A percentile compares a stretch with the other conserved stretches of the same genome.
Evolutionary conservation across 805 yeast species (phyloP).

Genomic region (Candida ponderosae): DNA sequence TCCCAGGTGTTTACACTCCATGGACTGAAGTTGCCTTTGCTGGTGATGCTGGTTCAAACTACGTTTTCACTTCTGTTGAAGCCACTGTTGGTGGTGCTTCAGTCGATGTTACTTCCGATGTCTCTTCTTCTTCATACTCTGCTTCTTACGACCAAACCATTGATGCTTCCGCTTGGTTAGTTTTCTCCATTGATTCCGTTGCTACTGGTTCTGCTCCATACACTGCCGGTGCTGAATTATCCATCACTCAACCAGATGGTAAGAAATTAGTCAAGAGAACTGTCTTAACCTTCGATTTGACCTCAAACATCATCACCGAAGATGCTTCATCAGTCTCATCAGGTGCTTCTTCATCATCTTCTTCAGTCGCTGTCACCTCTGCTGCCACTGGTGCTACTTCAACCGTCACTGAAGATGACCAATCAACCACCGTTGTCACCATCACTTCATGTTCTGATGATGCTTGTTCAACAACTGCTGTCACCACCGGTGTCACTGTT

Average conservation of each 20-base stretch:
- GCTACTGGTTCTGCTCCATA: slow-evolving; percentile 1
- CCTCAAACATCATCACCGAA: background rate
- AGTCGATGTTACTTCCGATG: slow-evolving; percentile 4
- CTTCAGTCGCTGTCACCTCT: slow-evolving; percentile 12
- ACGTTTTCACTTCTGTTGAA: slow-evolving; percentile 12
- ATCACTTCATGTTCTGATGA: slow-evolving; percentile 17
- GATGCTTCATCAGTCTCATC: slow-evolving; percentile 1
- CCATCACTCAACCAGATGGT: slow-evolving; percentile 1
- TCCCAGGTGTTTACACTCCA: slow-evolving; percentile 17
- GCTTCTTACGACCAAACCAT: slow-evolving; percentile 7
- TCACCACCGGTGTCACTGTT: slow-evolving; percentile 20
- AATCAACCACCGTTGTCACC: slow-evolving; percentile 20
- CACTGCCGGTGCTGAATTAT: background rate
- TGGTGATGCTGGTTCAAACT: slow-evolving; percentile 12
- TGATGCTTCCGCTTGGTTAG: background rate
- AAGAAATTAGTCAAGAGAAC: slow-evolving; percentile 1
- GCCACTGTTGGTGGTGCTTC: slow-evolving; percentile 9
- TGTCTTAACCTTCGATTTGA: background rate
- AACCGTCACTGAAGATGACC: slow-evolving; percentile 10
- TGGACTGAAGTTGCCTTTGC: slow-evolving; percentile 12
- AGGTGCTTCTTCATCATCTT: slow-evolving; percentile 3
- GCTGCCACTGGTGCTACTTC: slow-evolving; percentile 13
- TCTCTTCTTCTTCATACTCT: slow-evolving; percentile 8
- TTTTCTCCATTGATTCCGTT: background rate
- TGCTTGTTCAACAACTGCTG: slow-evolving; percentile 6